phyloP scores from a whole-genome alignment of 2,329 filamentous ascomycete genomes.

The Pestalotiopsis sp. region DNA sequence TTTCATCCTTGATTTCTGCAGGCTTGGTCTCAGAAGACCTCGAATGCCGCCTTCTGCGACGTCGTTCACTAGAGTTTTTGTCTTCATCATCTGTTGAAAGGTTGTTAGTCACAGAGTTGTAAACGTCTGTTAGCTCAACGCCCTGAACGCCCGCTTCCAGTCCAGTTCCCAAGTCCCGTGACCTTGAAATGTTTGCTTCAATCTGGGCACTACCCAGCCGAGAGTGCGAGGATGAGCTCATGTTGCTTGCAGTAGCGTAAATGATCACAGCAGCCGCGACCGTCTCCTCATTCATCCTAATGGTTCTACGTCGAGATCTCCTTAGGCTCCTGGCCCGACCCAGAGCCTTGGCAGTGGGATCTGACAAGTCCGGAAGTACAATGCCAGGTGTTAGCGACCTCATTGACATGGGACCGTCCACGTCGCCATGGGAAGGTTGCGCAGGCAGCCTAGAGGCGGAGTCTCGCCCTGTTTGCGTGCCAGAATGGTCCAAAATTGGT shows the following conservation, averaged over 20 bases:
- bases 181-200: not conserved
- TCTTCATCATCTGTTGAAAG: slow-evolving; percentile 18
- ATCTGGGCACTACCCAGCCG: slow-evolving; percentile 16
- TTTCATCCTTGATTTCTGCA: not conserved
- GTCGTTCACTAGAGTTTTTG: slow-evolving; percentile 13
- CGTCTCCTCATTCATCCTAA: slow-evolving; percentile 12
- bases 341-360: slow-evolving; percentile 8
- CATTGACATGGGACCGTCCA: not conserved
- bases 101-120: slow-evolving; percentile 17
- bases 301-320: slow-evolving; percentile 4
- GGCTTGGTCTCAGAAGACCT: slow-evolving; percentile 8
- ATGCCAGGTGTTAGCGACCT: slow-evolving; percentile 10
- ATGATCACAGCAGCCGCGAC: slow-evolving; percentile 16
- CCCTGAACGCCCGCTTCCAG: slow-evolving; percentile 11
- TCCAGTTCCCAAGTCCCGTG: not conserved
- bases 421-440: not conserved
- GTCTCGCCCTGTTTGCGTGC: slow-evolving; percentile 16
- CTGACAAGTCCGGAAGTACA: slow-evolving; percentile 12
- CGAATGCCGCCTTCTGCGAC: slow-evolving; percentile 10
- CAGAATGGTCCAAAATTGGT: slow-evolving; percentile 18
- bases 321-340: slow-evolving; percentile 13
- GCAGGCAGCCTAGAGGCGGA: not conserved
- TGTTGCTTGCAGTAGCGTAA: slow-evolving; percentile 13
- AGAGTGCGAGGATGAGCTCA: slow-evolving; percentile 1
- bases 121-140: slow-evolving; percentile 13